Evolutionary conservation across 345 rosid species (phyloP).

Genomic region (Luvunga scandens): DNA sequence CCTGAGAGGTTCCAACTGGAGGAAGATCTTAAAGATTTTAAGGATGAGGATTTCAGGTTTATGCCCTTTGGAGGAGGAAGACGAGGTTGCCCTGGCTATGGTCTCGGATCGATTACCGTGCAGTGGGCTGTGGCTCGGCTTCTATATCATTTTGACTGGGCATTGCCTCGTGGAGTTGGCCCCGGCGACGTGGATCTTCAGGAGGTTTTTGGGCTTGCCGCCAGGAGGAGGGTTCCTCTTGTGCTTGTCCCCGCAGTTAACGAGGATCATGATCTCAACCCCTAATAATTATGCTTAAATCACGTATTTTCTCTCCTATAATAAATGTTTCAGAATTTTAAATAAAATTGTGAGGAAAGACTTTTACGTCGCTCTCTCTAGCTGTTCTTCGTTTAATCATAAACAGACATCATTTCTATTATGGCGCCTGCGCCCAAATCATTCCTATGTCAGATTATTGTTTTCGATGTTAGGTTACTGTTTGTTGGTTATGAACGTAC

Average conservation of each 20-base stretch:
- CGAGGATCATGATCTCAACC: not conserved
- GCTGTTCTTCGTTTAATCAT: too few species aligned
- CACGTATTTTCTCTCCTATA: too few species aligned
- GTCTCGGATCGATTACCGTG: constrained; percentile 21
- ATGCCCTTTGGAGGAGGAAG: constrained; percentile 42
- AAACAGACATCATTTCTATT: too few species aligned
- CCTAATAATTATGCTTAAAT: not conserved
- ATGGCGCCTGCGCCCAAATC: too few species aligned
- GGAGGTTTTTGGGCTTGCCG: constrained; percentile 38
- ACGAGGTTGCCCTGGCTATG: constrained; percentile 37
- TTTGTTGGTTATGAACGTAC: too few species aligned
- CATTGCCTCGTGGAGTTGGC: constrained; percentile 24
- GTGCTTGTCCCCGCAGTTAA: constrained; percentile 25
- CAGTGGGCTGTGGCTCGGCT: constrained; percentile 29
- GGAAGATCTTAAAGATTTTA: constrained; percentile 12
- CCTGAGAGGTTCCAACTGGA: constrained; percentile 34
- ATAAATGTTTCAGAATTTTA: too few species aligned
- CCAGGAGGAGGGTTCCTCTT: constrained; percentile 34
- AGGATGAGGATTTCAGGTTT: constrained; percentile 37
- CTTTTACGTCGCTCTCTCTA: too few species aligned
- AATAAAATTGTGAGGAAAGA: too few species aligned
- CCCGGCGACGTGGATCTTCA: constrained; percentile 21
- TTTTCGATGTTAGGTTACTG: too few species aligned
- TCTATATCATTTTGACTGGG: constrained; percentile 35
- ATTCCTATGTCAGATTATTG: too few species aligned